A percentile compares a stretch with the other conserved stretches of the same genome.
Conservation (phyloP, 495 filamentous ascomycete species). For the Hypomontagnella monticulosa region DNA sequence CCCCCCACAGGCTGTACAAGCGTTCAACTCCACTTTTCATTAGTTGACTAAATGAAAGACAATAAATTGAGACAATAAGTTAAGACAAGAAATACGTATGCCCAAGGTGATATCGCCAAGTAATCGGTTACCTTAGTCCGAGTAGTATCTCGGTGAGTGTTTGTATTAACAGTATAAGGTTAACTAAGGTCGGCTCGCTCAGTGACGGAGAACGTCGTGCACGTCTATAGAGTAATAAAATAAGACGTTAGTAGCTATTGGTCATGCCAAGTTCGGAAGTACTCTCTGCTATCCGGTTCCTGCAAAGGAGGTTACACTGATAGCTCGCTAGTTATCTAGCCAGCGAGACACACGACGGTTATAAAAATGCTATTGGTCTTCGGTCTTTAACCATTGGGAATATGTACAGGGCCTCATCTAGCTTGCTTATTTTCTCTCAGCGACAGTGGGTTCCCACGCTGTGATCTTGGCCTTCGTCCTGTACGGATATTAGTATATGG, state of each 20-base stretch:
- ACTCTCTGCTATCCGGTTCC: no score
- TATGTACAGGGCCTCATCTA: constrained; percentile 26
- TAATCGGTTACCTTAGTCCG: no score
- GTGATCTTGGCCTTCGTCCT: constrained; percentile 58
- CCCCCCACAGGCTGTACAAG: constrained; percentile 21
- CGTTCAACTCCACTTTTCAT: constrained; percentile 27
- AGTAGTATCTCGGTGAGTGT: no score
- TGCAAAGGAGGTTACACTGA: background rate
- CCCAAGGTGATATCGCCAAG: no score
- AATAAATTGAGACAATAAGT: no score
- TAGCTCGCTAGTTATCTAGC: background rate
- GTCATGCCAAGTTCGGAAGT: no score
- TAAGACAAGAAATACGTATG: no score
- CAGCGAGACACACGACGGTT: background rate
- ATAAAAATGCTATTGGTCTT: background rate
- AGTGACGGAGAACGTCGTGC: no score
- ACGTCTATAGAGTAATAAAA: no score
- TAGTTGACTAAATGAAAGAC: background rate
- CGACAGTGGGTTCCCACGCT: constrained; percentile 56
- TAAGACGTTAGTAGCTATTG: no score
- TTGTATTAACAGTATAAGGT: no score
- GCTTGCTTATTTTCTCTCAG: constrained; percentile 45
- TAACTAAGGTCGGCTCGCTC: no score
- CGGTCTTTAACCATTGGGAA: background rate
- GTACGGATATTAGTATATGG: constrained; percentile 6